Conservation (phyloP, 352 stramenopile species). For the Pythium utonaiense region DNA sequence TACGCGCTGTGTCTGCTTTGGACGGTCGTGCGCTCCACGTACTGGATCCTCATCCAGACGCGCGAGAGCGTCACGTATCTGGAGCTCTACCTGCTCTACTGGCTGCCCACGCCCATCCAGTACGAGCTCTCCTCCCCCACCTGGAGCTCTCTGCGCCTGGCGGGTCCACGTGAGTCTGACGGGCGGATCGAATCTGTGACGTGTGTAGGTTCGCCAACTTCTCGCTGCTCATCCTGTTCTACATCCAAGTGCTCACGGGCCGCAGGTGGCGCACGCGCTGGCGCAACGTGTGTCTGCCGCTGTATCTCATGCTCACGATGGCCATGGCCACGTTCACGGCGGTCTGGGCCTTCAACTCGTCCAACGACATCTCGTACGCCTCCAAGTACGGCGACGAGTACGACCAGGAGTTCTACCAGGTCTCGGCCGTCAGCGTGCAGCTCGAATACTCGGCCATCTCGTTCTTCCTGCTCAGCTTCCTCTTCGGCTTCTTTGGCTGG, state of each 20-base stretch:
- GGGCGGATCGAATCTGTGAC: conserved; percentile 14
- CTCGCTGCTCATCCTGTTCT: conserved; percentile 84
- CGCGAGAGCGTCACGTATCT: conserved; percentile 73
- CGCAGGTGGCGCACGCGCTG: conserved; percentile 66
- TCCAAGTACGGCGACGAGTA: conserved; percentile 67
- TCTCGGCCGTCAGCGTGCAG: conserved; percentile 74
- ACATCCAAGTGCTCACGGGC: conserved; percentile 85
- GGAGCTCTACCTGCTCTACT: conserved; percentile 85
- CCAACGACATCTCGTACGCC: conserved; percentile 75
- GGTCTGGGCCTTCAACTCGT: conserved; percentile 84
- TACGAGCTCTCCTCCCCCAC: too few species aligned
- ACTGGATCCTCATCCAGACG: conserved; percentile 83
- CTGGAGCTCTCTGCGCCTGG: too few species aligned
- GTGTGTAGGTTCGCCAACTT: conserved; percentile 79
- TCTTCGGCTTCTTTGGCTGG: conserved; percentile 86
- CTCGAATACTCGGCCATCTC: conserved; percentile 80
- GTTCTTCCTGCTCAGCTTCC: conserved; percentile 73
- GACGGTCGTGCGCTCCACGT: conserved; percentile 74
- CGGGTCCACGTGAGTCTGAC: too few species aligned
- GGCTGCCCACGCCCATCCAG: conserved; percentile 82
- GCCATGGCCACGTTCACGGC: conserved; percentile 83
- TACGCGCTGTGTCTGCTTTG: conserved; percentile 77
- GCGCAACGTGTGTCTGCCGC: conserved; percentile 77
- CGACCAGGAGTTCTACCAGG: conserved; percentile 79
- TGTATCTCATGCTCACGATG: conserved; percentile 80